Conservation (phyloP, 2,329 filamentous ascomycete genomes). For the Colletotrichum sp. region DNA sequence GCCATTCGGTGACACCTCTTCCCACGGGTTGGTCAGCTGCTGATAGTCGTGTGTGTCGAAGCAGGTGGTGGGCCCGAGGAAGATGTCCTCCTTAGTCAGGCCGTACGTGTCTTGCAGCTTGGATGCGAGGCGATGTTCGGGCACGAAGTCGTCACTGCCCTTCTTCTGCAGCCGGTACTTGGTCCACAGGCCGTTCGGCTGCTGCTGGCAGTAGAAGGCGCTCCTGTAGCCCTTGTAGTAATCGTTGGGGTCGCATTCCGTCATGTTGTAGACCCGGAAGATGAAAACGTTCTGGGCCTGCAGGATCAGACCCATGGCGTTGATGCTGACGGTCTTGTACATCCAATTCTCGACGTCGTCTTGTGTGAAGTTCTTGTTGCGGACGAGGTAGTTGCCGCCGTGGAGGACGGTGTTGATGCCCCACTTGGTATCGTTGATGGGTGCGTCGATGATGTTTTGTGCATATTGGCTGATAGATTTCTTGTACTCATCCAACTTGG, state of each 20-base stretch:
- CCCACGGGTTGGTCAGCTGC: neutral
- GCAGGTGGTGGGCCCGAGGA: neutral
- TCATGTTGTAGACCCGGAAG: neutral
- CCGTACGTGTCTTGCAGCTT: neutral
- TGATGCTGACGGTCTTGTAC: neutral
- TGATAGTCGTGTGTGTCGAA: neutral
- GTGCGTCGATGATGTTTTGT: neutral
- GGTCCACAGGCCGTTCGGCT: neutral
- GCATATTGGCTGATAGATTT: neutral
- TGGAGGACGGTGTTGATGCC: neutral
- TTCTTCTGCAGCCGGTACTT: neutral
- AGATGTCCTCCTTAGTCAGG: neutral
- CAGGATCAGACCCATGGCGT: neutral
- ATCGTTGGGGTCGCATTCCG: neutral
- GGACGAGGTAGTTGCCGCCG: neutral
- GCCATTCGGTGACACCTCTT: neutral
- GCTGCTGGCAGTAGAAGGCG: neutral
- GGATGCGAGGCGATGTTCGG: neutral
- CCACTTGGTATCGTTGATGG: neutral
- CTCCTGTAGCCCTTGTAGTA: neutral
- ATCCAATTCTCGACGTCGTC: slow-evolving; percentile 5
- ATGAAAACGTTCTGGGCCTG: neutral
- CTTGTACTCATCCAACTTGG: neutral
- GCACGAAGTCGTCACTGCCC: neutral
- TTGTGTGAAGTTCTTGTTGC: neutral